Conservation (phyloP, 148 eudicot genomes). For the Persicaria maculosa region DNA sequence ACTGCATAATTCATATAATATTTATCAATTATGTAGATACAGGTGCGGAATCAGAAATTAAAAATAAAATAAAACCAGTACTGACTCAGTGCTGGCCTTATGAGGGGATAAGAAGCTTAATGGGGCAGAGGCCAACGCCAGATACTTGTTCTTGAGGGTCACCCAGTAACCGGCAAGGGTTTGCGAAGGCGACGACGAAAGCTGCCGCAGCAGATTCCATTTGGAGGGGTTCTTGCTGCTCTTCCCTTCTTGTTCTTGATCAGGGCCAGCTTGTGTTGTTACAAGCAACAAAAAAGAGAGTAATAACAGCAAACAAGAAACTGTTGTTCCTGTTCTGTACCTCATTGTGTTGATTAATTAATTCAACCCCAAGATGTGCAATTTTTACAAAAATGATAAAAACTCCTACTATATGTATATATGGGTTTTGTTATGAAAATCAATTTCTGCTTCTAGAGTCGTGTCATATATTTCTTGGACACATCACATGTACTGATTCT, state of each 20-base stretch:
- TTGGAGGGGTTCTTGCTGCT: not conserved
- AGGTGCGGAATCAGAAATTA: not conserved
- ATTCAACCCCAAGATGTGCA: no score
- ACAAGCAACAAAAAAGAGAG: not conserved
- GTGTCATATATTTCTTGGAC: not conserved
- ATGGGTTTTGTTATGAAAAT: no score
- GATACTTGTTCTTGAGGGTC: not conserved
- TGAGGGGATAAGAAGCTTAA: not conserved
- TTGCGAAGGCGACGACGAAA: not conserved
- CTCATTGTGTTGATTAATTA: no score
- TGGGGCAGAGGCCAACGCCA: not conserved
- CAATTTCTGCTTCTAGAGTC: no score
- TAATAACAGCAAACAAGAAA: not conserved
- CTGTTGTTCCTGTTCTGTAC: not conserved
- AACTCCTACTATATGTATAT: no score
- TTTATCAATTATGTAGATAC: not conserved
- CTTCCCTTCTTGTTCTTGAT: not conserved
- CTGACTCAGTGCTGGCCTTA: slow-evolving; percentile 3
- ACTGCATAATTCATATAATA: not conserved
- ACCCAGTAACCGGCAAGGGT: not conserved
- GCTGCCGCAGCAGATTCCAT: slow-evolving; percentile 1
- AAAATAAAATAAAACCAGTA: not conserved
- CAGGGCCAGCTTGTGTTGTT: not conserved
- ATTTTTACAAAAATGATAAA: no score
- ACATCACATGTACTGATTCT: not conserved